A percentile compares a stretch with the other conserved stretches of the same genome.
Evolutionary conservation across 2,329 filamentous ascomycete species (phyloP).

Genomic region (Hypoxylon sp.): DNA sequence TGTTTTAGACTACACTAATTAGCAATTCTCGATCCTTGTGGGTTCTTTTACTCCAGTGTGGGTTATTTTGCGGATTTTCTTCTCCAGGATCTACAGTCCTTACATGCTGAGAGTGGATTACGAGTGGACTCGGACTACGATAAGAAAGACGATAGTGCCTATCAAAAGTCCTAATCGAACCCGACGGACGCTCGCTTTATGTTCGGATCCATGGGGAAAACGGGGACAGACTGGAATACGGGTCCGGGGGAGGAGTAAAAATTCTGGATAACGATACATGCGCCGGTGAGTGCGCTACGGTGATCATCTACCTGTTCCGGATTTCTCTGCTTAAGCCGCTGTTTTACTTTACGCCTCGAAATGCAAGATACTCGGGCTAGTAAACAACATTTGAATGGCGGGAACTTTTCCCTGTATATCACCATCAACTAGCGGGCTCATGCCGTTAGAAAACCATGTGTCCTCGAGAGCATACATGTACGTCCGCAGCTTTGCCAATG

Average conservation of each 20-base stretch:
- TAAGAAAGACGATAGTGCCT: conserved; percentile 16
- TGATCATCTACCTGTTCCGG: conserved; percentile 19
- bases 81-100: conserved; percentile 30
- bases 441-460: not conserved
- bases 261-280: conserved; percentile 25
- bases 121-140: conserved; percentile 27
- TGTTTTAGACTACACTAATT: conserved; percentile 24
- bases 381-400: conserved; percentile 14
- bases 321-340: conserved; percentile 7
- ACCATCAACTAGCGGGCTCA: conserved; percentile 8
- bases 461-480: not conserved
- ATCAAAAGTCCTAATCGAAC: conserved; percentile 21
- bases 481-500: not conserved
- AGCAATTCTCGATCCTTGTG: conserved; percentile 24
- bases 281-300: conserved; percentile 5
- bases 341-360: conserved; percentile 9
- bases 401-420: conserved; percentile 11
- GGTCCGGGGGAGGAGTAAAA: conserved; percentile 39
- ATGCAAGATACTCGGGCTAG: not conserved
- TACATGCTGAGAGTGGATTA: conserved; percentile 30
- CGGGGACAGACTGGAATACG: conserved; percentile 14
- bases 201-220: conserved; percentile 25
- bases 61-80: conserved; percentile 26
- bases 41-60: conserved; percentile 17
- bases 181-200: conserved; percentile 5